A percentile compares a stretch with the other conserved stretches of the same genome.
Evolutionary conservation across 345 rosid genomes (phyloP).

Genomic region (Melaleuca alternifolia): DNA sequence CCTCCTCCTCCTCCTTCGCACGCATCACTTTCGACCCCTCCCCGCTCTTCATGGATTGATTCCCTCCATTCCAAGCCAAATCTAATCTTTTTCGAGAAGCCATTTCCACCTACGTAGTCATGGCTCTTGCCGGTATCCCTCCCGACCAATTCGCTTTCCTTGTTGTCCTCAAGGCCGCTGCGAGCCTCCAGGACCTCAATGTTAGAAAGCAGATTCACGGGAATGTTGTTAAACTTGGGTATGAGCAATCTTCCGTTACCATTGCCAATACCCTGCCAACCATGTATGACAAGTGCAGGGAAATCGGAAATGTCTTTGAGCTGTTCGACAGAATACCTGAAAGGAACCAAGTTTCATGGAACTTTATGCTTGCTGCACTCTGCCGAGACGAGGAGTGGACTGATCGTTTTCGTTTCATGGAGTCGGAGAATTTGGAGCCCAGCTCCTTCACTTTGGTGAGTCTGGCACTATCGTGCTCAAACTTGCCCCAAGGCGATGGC

Average conservation of each 20-base stretch:
- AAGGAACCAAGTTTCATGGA: too few relatives aligned
- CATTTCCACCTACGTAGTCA: slow-evolving; percentile 43
- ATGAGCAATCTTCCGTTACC: slow-evolving; percentile 30
- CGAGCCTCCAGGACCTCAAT: slow-evolving; percentile 35
- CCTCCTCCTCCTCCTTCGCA: neutral
- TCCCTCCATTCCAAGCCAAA: slow-evolving; percentile 40
- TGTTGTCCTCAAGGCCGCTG: slow-evolving; percentile 55
- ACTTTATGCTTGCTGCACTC: too few relatives aligned
- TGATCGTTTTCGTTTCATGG: slow-evolving; percentile 53
- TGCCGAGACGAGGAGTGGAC: slow-evolving; percentile 67
- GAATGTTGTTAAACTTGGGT: slow-evolving; percentile 63
- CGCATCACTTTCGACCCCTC: neutral
- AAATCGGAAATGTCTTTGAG: slow-evolving; percentile 40
- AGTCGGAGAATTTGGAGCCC: slow-evolving; percentile 43
- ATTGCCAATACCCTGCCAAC: slow-evolving; percentile 73
- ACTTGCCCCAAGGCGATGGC: slow-evolving; percentile 25
- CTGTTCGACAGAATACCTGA: too few relatives aligned
- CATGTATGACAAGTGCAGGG: slow-evolving; percentile 61
- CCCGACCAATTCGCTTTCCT: slow-evolving; percentile 79
- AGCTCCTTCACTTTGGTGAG: slow-evolving; percentile 86
- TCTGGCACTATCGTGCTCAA: slow-evolving; percentile 62
- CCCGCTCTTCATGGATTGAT: slow-evolving; percentile 39
- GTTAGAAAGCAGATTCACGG: slow-evolving; percentile 74
- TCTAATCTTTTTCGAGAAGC: too few relatives aligned
- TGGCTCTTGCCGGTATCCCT: slow-evolving; percentile 20